Conservation (phyloP, 768 basidiomycete genomes). For the Gloeopeniophorella convolvens region DNA sequence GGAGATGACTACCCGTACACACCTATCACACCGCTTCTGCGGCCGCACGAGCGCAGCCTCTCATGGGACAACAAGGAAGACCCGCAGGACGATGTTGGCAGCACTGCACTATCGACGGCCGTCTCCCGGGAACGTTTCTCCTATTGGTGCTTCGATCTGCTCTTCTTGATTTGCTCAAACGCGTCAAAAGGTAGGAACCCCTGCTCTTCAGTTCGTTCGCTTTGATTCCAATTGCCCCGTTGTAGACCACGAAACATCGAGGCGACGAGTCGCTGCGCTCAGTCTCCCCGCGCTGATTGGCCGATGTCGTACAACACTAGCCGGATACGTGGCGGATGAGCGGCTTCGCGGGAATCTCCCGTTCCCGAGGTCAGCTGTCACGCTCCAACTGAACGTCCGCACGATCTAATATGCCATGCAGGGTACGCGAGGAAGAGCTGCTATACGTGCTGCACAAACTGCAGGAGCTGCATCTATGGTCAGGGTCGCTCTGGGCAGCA, state of each 20-base stretch:
- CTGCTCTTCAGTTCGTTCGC: neutral
- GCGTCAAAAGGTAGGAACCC: constrained; percentile 47
- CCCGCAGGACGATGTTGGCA: constrained; percentile 22
- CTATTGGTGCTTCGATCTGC: constrained; percentile 87
- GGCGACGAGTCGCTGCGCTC: constrained; percentile 66
- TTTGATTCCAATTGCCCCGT: neutral
- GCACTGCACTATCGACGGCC: constrained; percentile 48
- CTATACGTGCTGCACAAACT: constrained; percentile 78
- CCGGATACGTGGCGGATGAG: constrained; percentile 78
- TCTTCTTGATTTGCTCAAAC: constrained; percentile 76
- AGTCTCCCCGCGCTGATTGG: constrained; percentile 65
- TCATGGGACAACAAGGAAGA: neutral
- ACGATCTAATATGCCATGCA: constrained; percentile 26
- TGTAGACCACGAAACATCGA: constrained; percentile 53
- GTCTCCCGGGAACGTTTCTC: constrained; percentile 80
- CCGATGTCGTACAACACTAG: constrained; percentile 64
- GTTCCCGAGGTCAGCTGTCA: constrained; percentile 69
- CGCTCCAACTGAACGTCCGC: neutral
- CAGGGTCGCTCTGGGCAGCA: constrained; percentile 72
- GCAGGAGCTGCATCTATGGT: constrained; percentile 63
- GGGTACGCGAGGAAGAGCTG: constrained; percentile 84
- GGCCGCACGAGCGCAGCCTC: constrained; percentile 11
- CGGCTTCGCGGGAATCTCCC: constrained; percentile 80
- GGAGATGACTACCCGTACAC: constrained; percentile 11
- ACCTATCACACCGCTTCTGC: constrained; percentile 17